phyloP scores from a whole-genome alignment of 768 basidiomycete genomes.

The Boletus insuetus region DNA sequence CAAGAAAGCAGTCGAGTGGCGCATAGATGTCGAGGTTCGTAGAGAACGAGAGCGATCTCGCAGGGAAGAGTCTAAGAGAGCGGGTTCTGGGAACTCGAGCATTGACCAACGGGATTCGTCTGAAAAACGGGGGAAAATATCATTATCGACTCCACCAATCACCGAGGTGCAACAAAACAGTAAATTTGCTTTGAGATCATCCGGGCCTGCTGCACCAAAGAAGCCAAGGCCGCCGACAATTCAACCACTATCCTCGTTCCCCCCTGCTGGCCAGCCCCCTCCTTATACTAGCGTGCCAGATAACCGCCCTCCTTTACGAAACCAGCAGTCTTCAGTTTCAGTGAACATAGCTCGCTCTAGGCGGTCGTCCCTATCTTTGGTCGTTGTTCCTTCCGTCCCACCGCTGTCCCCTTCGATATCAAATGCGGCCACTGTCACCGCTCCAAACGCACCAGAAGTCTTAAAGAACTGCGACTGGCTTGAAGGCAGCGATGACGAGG shows the following conservation, averaged over 20 bases:
- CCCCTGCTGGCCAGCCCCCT: conserved; percentile 58
- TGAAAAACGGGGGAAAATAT: conserved; percentile 48
- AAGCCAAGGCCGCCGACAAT: conserved; percentile 27
- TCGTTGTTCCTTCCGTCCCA: conserved; percentile 43
- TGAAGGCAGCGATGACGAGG: conserved; percentile 82
- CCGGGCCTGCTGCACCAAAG: conserved; percentile 18
- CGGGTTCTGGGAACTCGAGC: conserved; percentile 35
- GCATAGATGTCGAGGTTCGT: conserved; percentile 75
- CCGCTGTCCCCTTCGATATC: conserved; percentile 37
- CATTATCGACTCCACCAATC: conserved; percentile 49
- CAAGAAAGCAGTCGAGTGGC: conserved; percentile 84
- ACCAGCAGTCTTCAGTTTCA: conserved; percentile 42
- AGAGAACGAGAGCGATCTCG: conserved; percentile 72
- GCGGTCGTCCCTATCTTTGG: conserved; percentile 55
- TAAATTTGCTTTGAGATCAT: conserved; percentile 21
- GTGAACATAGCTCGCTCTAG: conserved; percentile 45
- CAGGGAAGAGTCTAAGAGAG: conserved; percentile 63
- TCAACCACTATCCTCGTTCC: conserved; percentile 17
- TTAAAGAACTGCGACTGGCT: conserved; percentile 68
- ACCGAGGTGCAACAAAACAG: conserved; percentile 22
- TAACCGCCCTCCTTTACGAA: conserved; percentile 35
- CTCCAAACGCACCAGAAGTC: conserved; percentile 38
- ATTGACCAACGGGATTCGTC: conserved; percentile 39
- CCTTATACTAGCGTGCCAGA: conserved; percentile 49
- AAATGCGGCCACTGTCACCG: conserved; percentile 31